phyloP scores from a whole-genome alignment of 257 asterid genomes.

The Buddleja alternifolia region DNA sequence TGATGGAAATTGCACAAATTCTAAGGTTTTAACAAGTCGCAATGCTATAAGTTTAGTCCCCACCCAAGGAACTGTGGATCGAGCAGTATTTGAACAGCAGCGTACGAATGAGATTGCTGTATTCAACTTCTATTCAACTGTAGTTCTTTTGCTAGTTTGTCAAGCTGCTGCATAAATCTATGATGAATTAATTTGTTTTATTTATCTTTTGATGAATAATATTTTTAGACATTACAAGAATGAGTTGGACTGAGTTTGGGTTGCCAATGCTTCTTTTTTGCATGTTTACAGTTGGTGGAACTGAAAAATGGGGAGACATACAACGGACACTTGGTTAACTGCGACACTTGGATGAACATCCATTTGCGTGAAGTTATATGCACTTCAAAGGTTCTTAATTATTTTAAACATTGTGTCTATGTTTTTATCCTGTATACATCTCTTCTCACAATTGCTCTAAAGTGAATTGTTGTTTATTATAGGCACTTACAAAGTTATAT shows the following conservation, averaged over 20 bases:
- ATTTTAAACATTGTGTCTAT: background rate
- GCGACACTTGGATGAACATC: constrained; percentile 99
- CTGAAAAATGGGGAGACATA: constrained; percentile 97
- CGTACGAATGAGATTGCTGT: background rate
- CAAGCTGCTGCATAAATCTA: background rate
- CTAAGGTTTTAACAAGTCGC: no score
- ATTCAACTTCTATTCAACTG: background rate
- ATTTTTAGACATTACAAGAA: background rate
- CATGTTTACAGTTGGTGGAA: constrained; percentile 71
- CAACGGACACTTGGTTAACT: constrained; percentile 94
- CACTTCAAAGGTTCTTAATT: constrained; percentile 75
- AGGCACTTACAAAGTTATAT: no score
- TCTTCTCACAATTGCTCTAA: background rate
- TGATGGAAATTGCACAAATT: background rate
- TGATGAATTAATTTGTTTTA: background rate
- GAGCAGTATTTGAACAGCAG: background rate
- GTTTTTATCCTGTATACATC: background rate
- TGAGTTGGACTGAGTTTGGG: constrained; percentile 8
- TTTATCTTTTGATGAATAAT: background rate
- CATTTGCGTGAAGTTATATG: constrained; percentile 99
- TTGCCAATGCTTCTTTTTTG: constrained; percentile 6
- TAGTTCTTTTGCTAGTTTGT: background rate
- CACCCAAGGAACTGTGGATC: background rate
- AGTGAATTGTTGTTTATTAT: background rate
- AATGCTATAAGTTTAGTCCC: background rate